Evolutionary conservation across 2,329 filamentous ascomycete species (phyloP).

Genomic region (Zelopaecilomyces penicillatus): DNA sequence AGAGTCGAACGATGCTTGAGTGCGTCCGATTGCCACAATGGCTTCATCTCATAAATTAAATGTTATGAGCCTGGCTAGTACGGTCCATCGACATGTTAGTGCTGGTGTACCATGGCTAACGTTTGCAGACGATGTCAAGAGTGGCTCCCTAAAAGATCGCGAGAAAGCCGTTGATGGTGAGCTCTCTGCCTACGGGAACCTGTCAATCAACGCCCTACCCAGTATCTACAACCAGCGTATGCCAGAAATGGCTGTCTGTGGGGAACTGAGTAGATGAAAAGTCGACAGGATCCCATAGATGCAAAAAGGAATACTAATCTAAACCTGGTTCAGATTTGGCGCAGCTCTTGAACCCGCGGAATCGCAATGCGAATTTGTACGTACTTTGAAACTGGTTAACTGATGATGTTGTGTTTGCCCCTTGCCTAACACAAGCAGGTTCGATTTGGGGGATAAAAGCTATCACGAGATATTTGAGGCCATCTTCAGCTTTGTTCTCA

Average conservation of each 20-base stretch:
- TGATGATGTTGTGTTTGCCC: not conserved
- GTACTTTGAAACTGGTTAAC: slow-evolving; percentile 6
- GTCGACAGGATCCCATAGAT: not conserved
- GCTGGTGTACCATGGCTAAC: slow-evolving; percentile 9
- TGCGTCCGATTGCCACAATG: slow-evolving; percentile 15
- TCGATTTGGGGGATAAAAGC: slow-evolving; percentile 59
- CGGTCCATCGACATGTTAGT: not conserved
- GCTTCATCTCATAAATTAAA: slow-evolving; percentile 23
- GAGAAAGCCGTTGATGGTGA: slow-evolving; percentile 34
- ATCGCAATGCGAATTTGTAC: slow-evolving; percentile 29
- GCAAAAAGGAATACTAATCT: not conserved
- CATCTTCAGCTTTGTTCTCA: slow-evolving; percentile 60
- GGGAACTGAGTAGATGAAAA: no score
- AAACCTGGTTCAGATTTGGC: slow-evolving; percentile 16
- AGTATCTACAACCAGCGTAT: no score
- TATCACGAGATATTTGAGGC: slow-evolving; percentile 76
- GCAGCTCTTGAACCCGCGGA: slow-evolving; percentile 29
- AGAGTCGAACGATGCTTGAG: no score
- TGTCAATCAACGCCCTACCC: no score
- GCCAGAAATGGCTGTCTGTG: no score
- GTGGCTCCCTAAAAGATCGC: slow-evolving; percentile 27
- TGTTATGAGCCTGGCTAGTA: slow-evolving; percentile 28
- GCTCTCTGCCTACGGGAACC: slow-evolving; percentile 1
- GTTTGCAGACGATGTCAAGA: slow-evolving; percentile 24
- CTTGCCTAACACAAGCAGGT: slow-evolving; percentile 14